Evolutionary conservation across 768 basidiomycete genomes (phyloP).

Genomic region (Russula sp.): DNA sequence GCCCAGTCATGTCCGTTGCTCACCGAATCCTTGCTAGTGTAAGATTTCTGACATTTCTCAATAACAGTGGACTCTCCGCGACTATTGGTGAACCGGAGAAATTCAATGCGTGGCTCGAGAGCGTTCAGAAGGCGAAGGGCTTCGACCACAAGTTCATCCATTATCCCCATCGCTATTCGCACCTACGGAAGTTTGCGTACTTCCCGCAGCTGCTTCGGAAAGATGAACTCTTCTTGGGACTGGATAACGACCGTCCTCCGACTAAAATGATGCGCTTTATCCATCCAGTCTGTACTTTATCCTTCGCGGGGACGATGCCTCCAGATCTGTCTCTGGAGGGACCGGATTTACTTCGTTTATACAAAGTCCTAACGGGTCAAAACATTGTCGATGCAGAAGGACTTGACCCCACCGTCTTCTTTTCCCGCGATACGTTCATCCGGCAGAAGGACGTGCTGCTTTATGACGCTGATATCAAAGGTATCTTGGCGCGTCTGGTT

Average conservation of each 20-base stretch:
- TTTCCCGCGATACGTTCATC: slow-evolving; percentile 37
- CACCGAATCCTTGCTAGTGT: neutral
- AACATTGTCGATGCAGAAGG: slow-evolving; percentile 27
- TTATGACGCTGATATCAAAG: slow-evolving; percentile 53
- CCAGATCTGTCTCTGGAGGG: slow-evolving; percentile 61
- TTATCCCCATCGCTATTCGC: slow-evolving; percentile 66
- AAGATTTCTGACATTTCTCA: neutral
- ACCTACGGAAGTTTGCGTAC: slow-evolving; percentile 64
- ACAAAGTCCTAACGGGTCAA: slow-evolving; percentile 36
- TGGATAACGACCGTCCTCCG: slow-evolving; percentile 33
- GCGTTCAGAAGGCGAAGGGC: slow-evolving; percentile 53
- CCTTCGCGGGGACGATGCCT: slow-evolving; percentile 50
- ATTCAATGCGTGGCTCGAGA: slow-evolving; percentile 61
- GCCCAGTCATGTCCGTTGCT: slow-evolving; percentile 57
- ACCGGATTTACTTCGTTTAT: slow-evolving; percentile 48
- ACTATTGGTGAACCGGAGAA: slow-evolving; percentile 60
- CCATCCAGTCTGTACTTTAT: slow-evolving; percentile 58
- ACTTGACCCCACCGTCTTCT: slow-evolving; percentile 44
- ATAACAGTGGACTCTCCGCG: slow-evolving; percentile 57
- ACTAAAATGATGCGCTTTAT: slow-evolving; percentile 46
- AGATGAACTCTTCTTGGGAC: slow-evolving; percentile 32
- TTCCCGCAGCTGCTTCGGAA: slow-evolving; percentile 30
- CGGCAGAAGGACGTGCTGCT: slow-evolving; percentile 54
- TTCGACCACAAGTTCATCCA: slow-evolving; percentile 55
- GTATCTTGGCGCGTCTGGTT: slow-evolving; percentile 35